Conservation (phyloP, 2,329 filamentous ascomycete genomes). For the Talaromyces sp. region DNA sequence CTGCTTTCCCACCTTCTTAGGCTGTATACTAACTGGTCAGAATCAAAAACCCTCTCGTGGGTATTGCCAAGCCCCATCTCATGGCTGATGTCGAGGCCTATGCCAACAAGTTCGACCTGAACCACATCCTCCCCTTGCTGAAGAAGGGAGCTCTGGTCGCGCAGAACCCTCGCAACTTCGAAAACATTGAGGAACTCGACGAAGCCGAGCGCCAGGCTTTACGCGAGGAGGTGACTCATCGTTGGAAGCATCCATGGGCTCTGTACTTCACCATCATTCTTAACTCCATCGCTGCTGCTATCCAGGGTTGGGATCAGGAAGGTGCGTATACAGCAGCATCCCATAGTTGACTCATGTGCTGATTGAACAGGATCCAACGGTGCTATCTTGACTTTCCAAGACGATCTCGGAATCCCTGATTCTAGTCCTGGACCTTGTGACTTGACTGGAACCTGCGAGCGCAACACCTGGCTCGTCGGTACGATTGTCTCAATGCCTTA, state of each 20-base stretch:
- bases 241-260: slow-evolving; percentile 50
- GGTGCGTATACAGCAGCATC: slow-evolving; percentile 26
- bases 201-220: slow-evolving; percentile 44
- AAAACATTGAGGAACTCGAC: slow-evolving; percentile 44
- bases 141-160: slow-evolving; percentile 49
- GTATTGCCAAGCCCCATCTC: slow-evolving; percentile 30
- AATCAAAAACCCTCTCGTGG: slow-evolving; percentile 31
- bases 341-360: not conserved
- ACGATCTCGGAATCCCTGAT: slow-evolving; percentile 45
- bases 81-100: slow-evolving; percentile 32
- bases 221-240: slow-evolving; percentile 45
- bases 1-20: not conserved
- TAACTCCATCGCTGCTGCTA: slow-evolving; percentile 52
- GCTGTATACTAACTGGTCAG: not conserved
- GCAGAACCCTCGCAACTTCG: slow-evolving; percentile 47
- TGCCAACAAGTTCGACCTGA: slow-evolving; percentile 59
- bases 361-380: slow-evolving; percentile 41
- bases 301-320: slow-evolving; percentile 55
- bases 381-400: slow-evolving; percentile 52
- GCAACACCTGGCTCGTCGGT: slow-evolving; percentile 61
- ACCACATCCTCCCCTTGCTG: slow-evolving; percentile 49
- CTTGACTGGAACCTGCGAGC: slow-evolving; percentile 29
- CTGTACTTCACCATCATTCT: slow-evolving; percentile 53
- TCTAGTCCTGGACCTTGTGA: slow-evolving; percentile 28
- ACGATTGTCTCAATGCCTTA: slow-evolving; percentile 56